A percentile compares a stretch with the other conserved stretches of the same genome.
Conservation (phyloP, 169 alveolate genomes). For the Plasmodium vivax region DNA sequence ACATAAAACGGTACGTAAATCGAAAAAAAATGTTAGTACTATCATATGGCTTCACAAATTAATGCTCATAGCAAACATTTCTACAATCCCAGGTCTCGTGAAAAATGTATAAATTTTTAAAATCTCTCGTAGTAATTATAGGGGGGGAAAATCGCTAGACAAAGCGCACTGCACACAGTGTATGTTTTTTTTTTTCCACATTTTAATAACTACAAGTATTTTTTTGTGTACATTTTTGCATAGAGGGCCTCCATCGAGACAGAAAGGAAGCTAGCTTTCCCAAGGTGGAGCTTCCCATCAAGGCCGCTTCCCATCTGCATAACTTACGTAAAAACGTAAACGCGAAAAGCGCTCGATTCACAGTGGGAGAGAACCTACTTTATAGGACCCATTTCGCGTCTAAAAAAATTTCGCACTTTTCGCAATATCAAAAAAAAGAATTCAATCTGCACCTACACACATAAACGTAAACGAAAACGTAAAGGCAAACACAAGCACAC, state of each 20-base stretch:
- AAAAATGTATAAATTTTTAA: background rate
- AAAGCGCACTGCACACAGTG: conserved; percentile 42
- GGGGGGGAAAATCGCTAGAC: conserved; percentile 30
- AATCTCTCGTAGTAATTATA: background rate
- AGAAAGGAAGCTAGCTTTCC: background rate
- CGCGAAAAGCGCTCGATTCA: background rate
- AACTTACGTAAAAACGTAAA: conserved; percentile 1
- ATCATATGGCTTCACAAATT: background rate
- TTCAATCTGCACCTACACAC: background rate
- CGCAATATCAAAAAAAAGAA: background rate
- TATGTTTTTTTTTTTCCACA: background rate
- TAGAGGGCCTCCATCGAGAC: background rate
- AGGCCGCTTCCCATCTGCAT: background rate
- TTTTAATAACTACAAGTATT: background rate
- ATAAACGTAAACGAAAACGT: background rate
- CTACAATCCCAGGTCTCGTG: background rate
- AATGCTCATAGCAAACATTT: background rate
- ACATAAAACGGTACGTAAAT: background rate
- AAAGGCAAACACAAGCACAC: background rate
- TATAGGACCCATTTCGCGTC: background rate
- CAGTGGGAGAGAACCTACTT: background rate
- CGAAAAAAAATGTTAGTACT: background rate
- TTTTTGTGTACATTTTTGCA: background rate
- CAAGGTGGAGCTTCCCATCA: background rate
- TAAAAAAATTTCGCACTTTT: background rate